Evolutionary conservation across 1,139 yeast genomes (phyloP).

Genomic region (Yamadazyma friedrichii): DNA sequence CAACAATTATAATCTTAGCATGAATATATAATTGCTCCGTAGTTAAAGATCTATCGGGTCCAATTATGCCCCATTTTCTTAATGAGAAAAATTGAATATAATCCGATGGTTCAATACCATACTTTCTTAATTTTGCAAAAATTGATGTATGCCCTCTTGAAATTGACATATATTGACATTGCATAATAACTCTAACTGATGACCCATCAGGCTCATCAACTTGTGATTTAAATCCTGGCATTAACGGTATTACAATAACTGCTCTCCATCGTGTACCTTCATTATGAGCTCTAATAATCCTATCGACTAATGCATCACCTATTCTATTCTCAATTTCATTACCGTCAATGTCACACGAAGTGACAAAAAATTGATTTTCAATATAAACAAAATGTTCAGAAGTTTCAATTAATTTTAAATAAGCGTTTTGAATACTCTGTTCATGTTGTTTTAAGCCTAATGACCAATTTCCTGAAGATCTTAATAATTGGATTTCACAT

Average conservation of each 20-base stretch:
- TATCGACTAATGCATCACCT: conserved; percentile 94
- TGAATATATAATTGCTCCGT: conserved; percentile 94
- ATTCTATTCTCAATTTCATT: conserved; percentile 82
- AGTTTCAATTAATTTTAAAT: conserved; percentile 83
- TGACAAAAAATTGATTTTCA: conserved; percentile 91
- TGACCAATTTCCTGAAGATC: conserved; percentile 94
- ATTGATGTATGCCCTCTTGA: conserved; percentile 91
- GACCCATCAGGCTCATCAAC: conserved; percentile 95
- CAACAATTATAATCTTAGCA: conserved; percentile 91
- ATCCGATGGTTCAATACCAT: conserved; percentile 85
- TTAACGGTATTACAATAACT: conserved; percentile 83
- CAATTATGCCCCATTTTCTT: conserved; percentile 94
- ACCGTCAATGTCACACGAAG: conserved; percentile 86
- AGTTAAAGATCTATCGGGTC: conserved; percentile 68
- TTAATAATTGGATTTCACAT: conserved; percentile 84
- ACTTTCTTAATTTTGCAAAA: conserved; percentile 72
- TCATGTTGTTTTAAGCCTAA: conserved; percentile 83
- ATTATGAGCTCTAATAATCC: conserved; percentile 84
- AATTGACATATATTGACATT: conserved; percentile 91
- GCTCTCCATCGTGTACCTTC: conserved; percentile 87
- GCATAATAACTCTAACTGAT: conserved; percentile 92
- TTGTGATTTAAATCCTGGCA: conserved; percentile 97
- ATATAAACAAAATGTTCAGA: conserved; percentile 92
- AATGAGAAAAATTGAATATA: conserved; percentile 90
- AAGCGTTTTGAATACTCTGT: conserved; percentile 90